Percentiles rank a stretch among this genome's conserved stretches.
Conservation (phyloP, 1,139 yeast genomes). For the Kodamaea derodonti region DNA sequence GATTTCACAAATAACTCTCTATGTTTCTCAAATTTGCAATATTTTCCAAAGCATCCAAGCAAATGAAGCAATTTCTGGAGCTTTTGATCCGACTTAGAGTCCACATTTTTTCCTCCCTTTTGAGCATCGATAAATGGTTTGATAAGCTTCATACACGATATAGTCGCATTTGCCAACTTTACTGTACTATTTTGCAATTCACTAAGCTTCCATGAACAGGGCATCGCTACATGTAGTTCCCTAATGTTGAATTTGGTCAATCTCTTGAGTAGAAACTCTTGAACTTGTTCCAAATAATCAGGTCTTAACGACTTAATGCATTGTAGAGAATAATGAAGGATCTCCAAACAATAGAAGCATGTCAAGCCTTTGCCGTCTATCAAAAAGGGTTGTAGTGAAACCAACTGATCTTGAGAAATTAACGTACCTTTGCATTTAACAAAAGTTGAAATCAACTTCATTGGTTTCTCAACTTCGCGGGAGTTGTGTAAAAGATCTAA, state of each 20-base stretch:
- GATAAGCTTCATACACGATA: slow-evolving; percentile 52
- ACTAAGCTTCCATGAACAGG: slow-evolving; percentile 59
- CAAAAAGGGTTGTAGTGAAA: slow-evolving; percentile 56
- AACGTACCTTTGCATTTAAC: slow-evolving; percentile 48
- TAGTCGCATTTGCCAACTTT: slow-evolving; percentile 56
- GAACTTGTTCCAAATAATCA: slow-evolving; percentile 48
- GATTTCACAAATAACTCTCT: slow-evolving; percentile 38
- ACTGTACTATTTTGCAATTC: slow-evolving; percentile 39
- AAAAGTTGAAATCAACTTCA: slow-evolving; percentile 51
- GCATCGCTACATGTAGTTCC: slow-evolving; percentile 68
- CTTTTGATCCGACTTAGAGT: slow-evolving; percentile 33
- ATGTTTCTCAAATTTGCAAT: slow-evolving; percentile 53
- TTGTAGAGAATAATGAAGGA: slow-evolving; percentile 49
- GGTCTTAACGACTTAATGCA: slow-evolving; percentile 43
- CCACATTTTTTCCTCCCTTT: slow-evolving; percentile 13
- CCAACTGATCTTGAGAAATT: slow-evolving; percentile 61
- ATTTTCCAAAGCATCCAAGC: slow-evolving; percentile 66
- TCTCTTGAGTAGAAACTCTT: slow-evolving; percentile 46
- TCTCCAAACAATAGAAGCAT: slow-evolving; percentile 47
- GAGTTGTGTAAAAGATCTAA: slow-evolving; percentile 23
- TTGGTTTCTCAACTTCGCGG: slow-evolving; percentile 25
- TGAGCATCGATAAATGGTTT: slow-evolving; percentile 34
- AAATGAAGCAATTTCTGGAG: slow-evolving; percentile 56
- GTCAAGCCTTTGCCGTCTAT: slow-evolving; percentile 41
- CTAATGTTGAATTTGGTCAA: slow-evolving; percentile 55